phyloP scores from a whole-genome alignment of 164 flowering plant species.

The Nelumbo lutea region DNA sequence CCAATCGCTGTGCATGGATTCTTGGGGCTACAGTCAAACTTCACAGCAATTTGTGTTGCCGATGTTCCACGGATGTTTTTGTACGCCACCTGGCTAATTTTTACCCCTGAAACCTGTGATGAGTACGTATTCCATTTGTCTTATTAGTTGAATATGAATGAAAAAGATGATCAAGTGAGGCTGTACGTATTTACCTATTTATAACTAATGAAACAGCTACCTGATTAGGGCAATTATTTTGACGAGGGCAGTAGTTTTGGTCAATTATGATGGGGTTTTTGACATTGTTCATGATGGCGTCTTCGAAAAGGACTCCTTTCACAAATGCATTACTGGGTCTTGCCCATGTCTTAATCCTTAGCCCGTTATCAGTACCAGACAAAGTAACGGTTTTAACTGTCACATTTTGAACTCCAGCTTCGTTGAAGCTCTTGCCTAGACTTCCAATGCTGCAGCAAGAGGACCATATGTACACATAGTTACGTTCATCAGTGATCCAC shows the following conservation, averaged over 20 bases:
- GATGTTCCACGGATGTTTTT: too few species aligned
- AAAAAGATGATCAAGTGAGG: too few species aligned
- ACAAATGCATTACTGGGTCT: conserved; percentile 37
- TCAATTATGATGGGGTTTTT: conserved; percentile 51
- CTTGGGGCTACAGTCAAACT: too few species aligned
- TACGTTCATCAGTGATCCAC: too few species aligned
- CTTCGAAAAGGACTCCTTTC: conserved; percentile 29
- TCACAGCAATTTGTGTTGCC: too few species aligned
- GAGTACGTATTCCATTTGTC: too few species aligned
- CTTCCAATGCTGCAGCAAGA: conserved; percentile 46
- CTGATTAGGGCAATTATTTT: conserved; percentile 32
- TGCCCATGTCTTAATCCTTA: conserved; percentile 27
- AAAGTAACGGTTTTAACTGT: conserved; percentile 35
- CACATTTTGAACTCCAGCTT: conserved; percentile 18
- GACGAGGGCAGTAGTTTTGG: conserved; percentile 50
- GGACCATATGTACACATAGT: too few species aligned
- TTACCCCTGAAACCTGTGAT: too few species aligned
- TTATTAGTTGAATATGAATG: too few species aligned
- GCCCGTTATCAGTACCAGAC: conserved; percentile 41
- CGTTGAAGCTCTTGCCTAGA: conserved; percentile 25
- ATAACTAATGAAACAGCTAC: conserved; percentile 13
- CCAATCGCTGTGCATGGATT: too few species aligned
- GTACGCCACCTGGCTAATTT: too few species aligned
- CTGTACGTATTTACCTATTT: too few species aligned
- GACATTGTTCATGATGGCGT: conserved; percentile 30